These are phyloP conservation scores for Leccinum barrowsii DNA, from an alignment of 768 basidiomycete species.

Conservation along the genomic window DNA sequence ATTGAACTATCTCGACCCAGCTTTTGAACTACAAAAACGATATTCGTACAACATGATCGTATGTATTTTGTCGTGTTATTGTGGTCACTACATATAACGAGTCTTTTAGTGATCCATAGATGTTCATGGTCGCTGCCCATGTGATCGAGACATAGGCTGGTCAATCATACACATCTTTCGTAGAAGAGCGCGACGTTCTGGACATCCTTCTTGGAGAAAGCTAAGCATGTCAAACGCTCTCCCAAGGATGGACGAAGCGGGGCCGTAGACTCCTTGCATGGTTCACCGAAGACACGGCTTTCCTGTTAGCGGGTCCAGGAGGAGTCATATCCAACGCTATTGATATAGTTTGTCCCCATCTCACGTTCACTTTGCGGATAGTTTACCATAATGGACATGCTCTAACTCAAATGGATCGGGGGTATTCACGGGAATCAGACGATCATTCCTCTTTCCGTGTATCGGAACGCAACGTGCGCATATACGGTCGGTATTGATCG, in stretches of 20 bases:
- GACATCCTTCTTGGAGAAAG: slow-evolving; percentile 35
- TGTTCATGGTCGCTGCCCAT: slow-evolving; percentile 36
- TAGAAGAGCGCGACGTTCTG: slow-evolving; percentile 38
- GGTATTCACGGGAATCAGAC: slow-evolving; percentile 30
- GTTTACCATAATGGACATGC: no score
- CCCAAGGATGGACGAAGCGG: slow-evolving; percentile 31
- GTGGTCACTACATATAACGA: neutral
- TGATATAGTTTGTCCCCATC: slow-evolving; percentile 37
- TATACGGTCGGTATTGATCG: no score
- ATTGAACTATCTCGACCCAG: slow-evolving; percentile 31
- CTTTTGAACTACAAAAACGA: slow-evolving; percentile 34
- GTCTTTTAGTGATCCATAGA: slow-evolving; percentile 21
- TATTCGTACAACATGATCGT: slow-evolving; percentile 41
- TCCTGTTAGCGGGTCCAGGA: slow-evolving; percentile 36
- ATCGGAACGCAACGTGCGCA: slow-evolving; percentile 31
- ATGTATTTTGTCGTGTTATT: neutral
- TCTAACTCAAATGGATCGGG: slow-evolving; percentile 33
- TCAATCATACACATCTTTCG: slow-evolving; percentile 37
- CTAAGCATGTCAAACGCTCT: slow-evolving; percentile 31
- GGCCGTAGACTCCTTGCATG: slow-evolving; percentile 34
- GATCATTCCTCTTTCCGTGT: slow-evolving; percentile 31
- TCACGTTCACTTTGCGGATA: slow-evolving; percentile 19
- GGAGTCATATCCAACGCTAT: slow-evolving; percentile 41
- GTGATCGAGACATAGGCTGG: slow-evolving; percentile 34
- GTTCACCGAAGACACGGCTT: slow-evolving; percentile 24